Percentiles rank a stretch among this genome's conserved stretches.
These are phyloP conservation scores for Cucumis cinereus DNA, from an alignment of 306 rosid genomes.

Conservation along the genomic window DNA sequence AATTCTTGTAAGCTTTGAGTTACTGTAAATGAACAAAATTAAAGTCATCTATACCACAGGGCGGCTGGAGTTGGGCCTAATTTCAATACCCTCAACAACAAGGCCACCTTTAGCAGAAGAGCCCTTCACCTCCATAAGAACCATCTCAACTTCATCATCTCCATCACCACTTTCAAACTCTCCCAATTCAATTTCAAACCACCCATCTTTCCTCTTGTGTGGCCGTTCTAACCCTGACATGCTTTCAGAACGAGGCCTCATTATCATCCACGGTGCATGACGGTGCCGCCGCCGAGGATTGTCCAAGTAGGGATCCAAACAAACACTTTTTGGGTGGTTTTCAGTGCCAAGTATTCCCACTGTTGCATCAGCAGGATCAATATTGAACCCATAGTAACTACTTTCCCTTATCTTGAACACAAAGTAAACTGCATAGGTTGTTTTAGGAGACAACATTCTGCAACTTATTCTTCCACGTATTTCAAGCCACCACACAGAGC, in stretches of 20 bases:
- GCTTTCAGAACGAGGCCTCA: neutral
- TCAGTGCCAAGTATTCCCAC: neutral
- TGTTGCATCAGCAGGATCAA: neutral
- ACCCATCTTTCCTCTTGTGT: neutral
- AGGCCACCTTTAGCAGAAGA: neutral
- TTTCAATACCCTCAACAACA: constrained; percentile 7
- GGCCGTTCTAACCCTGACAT: neutral
- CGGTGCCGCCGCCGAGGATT: neutral
- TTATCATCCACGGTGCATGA: neutral
- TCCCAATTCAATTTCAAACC: constrained; percentile 12
- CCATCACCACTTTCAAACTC: neutral
- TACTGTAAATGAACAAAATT: no score
- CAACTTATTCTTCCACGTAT: neutral
- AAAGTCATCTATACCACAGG: no score
- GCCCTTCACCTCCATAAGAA: neutral
- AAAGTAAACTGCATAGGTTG: constrained; percentile 7
- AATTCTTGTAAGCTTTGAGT: no score
- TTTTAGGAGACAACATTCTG: constrained; percentile 1
- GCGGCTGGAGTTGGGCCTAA: neutral
- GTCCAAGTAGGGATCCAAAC: neutral
- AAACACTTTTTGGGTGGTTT: neutral
- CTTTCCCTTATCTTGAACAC: neutral
- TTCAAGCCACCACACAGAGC: neutral
- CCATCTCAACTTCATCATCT: constrained; percentile 10
- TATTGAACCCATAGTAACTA: neutral